These are phyloP conservation scores for Parsonsia alboflavescens DNA, from an alignment of 257 asterid species.

Conservation along the genomic window DNA sequence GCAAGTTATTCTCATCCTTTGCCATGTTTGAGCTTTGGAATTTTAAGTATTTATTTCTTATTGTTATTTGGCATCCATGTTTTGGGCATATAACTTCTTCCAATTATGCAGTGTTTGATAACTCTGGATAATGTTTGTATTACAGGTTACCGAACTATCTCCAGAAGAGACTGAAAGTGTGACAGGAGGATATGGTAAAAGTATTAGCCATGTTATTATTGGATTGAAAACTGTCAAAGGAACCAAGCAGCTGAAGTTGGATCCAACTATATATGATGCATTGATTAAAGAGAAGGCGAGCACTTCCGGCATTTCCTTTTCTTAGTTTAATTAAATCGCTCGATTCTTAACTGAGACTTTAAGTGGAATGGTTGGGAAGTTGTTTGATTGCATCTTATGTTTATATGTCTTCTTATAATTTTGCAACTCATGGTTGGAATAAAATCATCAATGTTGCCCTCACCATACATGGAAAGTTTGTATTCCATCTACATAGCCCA, in stretches of 20 bases:
- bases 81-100: background rate
- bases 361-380: background rate
- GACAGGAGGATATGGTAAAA: constrained; percentile 94
- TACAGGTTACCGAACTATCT: constrained; percentile 89
- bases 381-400: background rate
- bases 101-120: background rate
- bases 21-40: background rate
- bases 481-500: background rate
- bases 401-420: background rate
- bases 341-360: background rate
- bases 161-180: constrained; percentile 93
- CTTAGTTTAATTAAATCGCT: background rate
- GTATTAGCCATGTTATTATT: constrained; percentile 87
- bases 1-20: constrained; percentile 27
- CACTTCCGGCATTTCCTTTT: background rate
- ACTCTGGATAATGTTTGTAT: constrained; percentile 16
- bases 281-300: constrained; percentile 83
- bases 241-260: constrained; percentile 89
- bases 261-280: constrained; percentile 93
- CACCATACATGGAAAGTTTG: background rate
- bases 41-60: background rate
- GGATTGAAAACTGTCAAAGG: constrained; percentile 95
- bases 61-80: background rate
- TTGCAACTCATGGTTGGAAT: background rate
- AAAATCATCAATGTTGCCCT: background rate